A percentile compares a stretch with the other conserved stretches of the same genome.
These are phyloP conservation scores for Malassezia caprae DNA, from an alignment of 1,284 basidiomycete species.

Conservation along the genomic window DNA sequence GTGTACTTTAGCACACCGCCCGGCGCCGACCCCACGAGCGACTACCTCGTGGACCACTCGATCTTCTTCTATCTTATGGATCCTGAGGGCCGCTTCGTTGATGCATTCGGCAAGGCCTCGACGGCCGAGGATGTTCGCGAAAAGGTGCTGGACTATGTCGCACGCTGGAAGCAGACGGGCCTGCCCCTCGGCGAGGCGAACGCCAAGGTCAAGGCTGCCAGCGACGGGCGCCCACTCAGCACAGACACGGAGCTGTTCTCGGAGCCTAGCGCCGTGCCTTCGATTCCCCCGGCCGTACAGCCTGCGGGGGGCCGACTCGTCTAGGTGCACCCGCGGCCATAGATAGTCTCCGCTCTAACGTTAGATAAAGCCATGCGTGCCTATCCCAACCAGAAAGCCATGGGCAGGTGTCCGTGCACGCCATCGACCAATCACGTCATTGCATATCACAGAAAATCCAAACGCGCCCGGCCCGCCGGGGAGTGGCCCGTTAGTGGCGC, in stretches of 20 bases:
- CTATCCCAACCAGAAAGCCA: not conserved
- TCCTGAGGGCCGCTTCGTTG: constrained; percentile 80
- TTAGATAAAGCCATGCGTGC: constrained; percentile 2
- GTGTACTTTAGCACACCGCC: constrained; percentile 95
- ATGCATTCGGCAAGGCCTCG: constrained; percentile 84
- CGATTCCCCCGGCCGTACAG: constrained; percentile 6
- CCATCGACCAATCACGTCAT: not conserved
- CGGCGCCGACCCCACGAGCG: constrained; percentile 60
- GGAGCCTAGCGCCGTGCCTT: constrained; percentile 6
- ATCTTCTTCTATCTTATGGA: constrained; percentile 99
- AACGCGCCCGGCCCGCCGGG: constrained; percentile 3
- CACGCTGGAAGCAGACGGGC: constrained; percentile 51
- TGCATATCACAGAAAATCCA: not conserved
- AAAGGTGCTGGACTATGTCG: constrained; percentile 53
- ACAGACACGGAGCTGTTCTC: constrained; percentile 13
- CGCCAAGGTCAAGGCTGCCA: constrained; percentile 60
- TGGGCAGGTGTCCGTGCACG: constrained; percentile 1
- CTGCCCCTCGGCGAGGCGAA: constrained; percentile 39
- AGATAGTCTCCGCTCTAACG: not conserved
- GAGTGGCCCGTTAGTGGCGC: not conserved
- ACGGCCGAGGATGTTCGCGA: constrained; percentile 60
- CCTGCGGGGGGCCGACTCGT: not conserved
- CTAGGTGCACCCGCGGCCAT: not conserved
- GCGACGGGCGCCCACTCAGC: constrained; percentile 22
- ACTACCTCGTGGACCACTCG: constrained; percentile 71